Base-by-base conservation (phyloP, 139 green algal species). In the Closterium sp. region DNA sequence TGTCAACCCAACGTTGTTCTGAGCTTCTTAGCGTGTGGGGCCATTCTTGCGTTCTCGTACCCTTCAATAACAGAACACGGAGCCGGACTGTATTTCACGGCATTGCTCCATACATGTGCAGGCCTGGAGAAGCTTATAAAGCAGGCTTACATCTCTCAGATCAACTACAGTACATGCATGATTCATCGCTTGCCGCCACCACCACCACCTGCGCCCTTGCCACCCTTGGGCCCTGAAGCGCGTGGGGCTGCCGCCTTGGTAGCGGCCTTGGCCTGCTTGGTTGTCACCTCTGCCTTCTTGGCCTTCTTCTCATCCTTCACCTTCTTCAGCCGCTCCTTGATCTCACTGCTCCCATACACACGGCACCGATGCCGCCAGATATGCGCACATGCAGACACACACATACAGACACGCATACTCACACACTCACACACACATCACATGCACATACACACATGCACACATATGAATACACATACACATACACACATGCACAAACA, bases 291-390 rank as follows among this genome's bases (percentile, higher is more conserved):
- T 11, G 85, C 92, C 92, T 94, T 95, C 92, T 96, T 95, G n/a
- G 92, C 95, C 95, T 96, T 96, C 96, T 98, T 98, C 85, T 97
- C 96, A 1, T 96, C 96, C 96, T 98, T 98, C 38, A 86, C 91
- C 97, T 99, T 99, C 96, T 98, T 98, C 70, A 96, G 95, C 38
- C 98, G 96, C 95, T 99, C 98, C 97, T 99, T 99, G 86, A 99
- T 96, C 96, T 99, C 97, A 89, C 95, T 79, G 62, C 62, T 24
- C 17, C 62, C 17, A 79, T 13, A 79, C 62, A 79, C 2, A 24
- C 62, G 13, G 13, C 62, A 79, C 62, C 17, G 1, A 79, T 79
- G 19, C 38, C 38, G 38, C 38, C 62, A 79, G 62, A 79, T 79
- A 79, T 27, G 13, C 17, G 27, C 62, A 79, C 62, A 24, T 22